Conservation (phyloP, 495 filamentous ascomycete genomes). For the Bacidia gigantensis region DNA sequence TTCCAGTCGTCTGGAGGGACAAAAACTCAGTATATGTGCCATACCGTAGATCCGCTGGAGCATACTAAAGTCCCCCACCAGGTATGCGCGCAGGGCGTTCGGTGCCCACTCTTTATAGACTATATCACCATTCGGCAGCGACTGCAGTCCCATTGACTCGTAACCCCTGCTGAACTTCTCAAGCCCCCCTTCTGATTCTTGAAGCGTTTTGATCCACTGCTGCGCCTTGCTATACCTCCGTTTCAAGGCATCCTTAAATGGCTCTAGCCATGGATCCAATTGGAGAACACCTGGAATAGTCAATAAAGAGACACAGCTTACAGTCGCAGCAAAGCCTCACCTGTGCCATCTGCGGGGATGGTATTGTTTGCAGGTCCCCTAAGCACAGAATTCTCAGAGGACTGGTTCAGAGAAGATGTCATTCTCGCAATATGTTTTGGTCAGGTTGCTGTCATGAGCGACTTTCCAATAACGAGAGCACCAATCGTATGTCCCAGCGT, state of each 20-base stretch:
- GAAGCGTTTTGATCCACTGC: constrained; percentile 71
- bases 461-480: too few relatives aligned
- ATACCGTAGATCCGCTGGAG: neutral
- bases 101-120: constrained; percentile 94
- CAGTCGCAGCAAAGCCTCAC: constrained; percentile 21
- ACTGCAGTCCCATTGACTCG: constrained; percentile 73
- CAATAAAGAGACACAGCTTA: constrained; percentile 10
- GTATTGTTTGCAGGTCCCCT: constrained; percentile 18
- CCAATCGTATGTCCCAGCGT: too few relatives aligned
- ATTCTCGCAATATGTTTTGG: too few relatives aligned
- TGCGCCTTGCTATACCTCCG: constrained; percentile 69
- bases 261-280: constrained; percentile 81
- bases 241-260: constrained; percentile 66
- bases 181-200: constrained; percentile 74
- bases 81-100: constrained; percentile 63
- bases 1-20: constrained; percentile 67
- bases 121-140: constrained; percentile 68
- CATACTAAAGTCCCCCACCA: constrained; percentile 96
- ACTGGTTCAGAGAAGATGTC: constrained; percentile 18
- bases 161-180: constrained; percentile 86
- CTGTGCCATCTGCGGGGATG: constrained; percentile 37
- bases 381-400: constrained; percentile 16
- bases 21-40: neutral
- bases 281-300: constrained; percentile 55
- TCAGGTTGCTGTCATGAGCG: too few relatives aligned